These are phyloP conservation scores for Annulohypoxylon bovei DNA, from an alignment of 495 filamentous ascomycete species.

Conservation along the genomic window DNA sequence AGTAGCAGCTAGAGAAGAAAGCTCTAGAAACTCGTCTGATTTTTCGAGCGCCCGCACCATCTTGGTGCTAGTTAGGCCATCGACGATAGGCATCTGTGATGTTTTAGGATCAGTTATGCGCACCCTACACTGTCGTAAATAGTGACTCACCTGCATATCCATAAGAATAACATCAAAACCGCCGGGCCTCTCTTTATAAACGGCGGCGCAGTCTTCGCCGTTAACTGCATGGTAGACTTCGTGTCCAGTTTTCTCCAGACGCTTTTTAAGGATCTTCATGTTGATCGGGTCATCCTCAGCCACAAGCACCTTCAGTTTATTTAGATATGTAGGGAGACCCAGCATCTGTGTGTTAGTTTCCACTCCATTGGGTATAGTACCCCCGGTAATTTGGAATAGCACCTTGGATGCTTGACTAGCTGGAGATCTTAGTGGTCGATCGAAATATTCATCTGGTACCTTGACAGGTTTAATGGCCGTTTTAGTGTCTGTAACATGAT, in stretches of 20 bases:
- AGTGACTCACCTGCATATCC: conserved; percentile 83
- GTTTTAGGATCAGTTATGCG: conserved; percentile 3
- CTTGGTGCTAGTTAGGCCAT: conserved; percentile 83
- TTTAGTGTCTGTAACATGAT: conserved; percentile 46
- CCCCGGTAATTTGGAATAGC: conserved; percentile 48
- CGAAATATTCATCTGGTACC: conserved; percentile 51
- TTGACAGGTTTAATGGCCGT: conserved; percentile 54
- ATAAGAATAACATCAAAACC: conserved; percentile 89
- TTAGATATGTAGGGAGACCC: conserved; percentile 5
- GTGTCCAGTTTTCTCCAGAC: conserved; percentile 83
- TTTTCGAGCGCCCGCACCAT: conserved; percentile 81
- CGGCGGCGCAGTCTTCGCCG: conserved; percentile 83
- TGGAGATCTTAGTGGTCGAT: conserved; percentile 21
- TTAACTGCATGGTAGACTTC: conserved; percentile 78
- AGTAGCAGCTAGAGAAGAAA: conserved; percentile 58
- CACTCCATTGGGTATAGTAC: conserved; percentile 13
- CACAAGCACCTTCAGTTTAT: conserved; percentile 73
- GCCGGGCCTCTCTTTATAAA: conserved; percentile 67
- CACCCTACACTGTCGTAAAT: background rate
- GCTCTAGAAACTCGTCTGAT: conserved; percentile 46
- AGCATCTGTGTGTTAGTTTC: background rate
- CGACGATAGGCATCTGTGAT: conserved; percentile 88
- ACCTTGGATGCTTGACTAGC: conserved; percentile 42
- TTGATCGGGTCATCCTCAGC: conserved; percentile 97
- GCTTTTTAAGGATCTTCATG: conserved; percentile 84